A percentile compares a stretch with the other conserved stretches of the same genome.
Evolutionary conservation across 768 basidiomycete species (phyloP).

Genomic region (Lactarius psammicola): DNA sequence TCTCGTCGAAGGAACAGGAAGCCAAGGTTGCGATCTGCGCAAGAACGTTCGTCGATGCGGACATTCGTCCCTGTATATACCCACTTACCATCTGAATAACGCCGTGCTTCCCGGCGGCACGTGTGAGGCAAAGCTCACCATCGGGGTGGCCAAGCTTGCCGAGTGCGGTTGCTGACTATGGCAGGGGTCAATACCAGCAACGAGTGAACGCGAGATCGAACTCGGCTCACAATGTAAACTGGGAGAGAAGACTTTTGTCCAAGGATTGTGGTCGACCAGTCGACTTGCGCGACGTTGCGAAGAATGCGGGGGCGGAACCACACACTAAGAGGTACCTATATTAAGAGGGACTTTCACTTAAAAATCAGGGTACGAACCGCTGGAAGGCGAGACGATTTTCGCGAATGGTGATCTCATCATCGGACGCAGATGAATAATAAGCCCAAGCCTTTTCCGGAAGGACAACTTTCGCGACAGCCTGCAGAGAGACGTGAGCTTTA

Average conservation of each 20-base stretch:
- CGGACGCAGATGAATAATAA: slow-evolving; percentile 94
- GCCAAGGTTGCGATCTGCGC: slow-evolving; percentile 89
- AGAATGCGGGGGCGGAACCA: slow-evolving; percentile 45
- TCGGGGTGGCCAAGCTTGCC: slow-evolving; percentile 96
- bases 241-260: slow-evolving; percentile 76
- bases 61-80: background rate
- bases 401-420: slow-evolving; percentile 87
- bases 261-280: slow-evolving; percentile 81
- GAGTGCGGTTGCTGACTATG: slow-evolving; percentile 73
- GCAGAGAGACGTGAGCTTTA: slow-evolving; percentile 5
- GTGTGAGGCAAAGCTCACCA: slow-evolving; percentile 90
- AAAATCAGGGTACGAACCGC: slow-evolving; percentile 46
- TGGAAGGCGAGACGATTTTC: slow-evolving; percentile 93
- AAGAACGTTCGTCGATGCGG: background rate
- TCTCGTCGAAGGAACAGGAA: slow-evolving; percentile 93
- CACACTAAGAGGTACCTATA: slow-evolving; percentile 24
- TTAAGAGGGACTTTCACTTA: too few relatives aligned
- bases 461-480: slow-evolving; percentile 80
- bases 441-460: slow-evolving; percentile 92
- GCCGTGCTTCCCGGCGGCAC: slow-evolving; percentile 78
- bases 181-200: background rate
- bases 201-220: too few relatives aligned
- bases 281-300: slow-evolving; percentile 78
- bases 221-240: slow-evolving; percentile 65
- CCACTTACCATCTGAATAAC: slow-evolving; percentile 67